Conservation (phyloP, 148 eudicot genomes). For the Chenopodium album region DNA sequence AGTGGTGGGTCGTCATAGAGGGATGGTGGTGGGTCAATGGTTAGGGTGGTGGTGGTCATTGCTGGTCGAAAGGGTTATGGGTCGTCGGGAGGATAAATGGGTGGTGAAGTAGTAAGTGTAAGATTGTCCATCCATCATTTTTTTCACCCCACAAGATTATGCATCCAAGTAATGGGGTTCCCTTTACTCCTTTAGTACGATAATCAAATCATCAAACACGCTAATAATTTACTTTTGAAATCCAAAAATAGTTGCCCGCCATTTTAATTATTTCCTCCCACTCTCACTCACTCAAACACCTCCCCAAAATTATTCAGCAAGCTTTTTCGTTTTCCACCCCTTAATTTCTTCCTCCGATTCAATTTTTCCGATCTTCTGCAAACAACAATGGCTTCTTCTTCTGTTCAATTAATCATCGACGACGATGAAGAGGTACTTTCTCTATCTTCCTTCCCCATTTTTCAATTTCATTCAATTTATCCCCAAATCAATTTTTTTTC, state of each 20-base stretch:
- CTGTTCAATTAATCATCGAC: constrained; percentile 31
- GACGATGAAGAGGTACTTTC: constrained; percentile 44
- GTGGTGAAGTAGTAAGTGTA: no score
- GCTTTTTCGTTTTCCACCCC: background rate
- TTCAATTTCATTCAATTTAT: background rate
- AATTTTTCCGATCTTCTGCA: background rate
- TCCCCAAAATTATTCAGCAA: background rate
- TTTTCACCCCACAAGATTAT: no score
- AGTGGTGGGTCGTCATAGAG: no score
- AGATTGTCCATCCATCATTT: no score
- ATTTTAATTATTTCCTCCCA: background rate
- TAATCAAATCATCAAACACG: no score
- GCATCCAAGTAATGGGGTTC: no score
- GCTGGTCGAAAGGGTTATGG: no score
- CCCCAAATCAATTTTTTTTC: background rate
- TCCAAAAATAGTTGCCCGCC: constrained; percentile 21
- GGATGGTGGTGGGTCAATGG: no score
- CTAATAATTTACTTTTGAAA: no score
- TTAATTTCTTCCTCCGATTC: background rate
- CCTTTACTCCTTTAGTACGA: no score
- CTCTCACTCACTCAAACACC: background rate
- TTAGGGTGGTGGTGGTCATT: no score
- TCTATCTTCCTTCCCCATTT: background rate
- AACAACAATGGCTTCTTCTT: constrained; percentile 18
- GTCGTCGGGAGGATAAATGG: no score